These are phyloP conservation scores for Coemansia sp. DNA, from an alignment of 192 early-diverging fungal genomes.

Conservation along the genomic window DNA sequence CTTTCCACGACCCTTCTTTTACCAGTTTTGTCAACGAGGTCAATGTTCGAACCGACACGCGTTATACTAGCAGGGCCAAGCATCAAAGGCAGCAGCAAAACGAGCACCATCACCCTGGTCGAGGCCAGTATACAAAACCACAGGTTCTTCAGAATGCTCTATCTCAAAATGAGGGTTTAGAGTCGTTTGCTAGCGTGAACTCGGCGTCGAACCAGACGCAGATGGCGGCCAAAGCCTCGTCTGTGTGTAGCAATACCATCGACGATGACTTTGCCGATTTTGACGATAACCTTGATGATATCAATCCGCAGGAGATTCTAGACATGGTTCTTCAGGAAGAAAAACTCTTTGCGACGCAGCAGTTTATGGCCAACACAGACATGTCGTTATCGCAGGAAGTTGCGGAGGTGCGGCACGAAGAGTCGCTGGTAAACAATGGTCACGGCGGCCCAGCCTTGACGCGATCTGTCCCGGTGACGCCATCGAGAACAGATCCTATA, in stretches of 20 bases:
- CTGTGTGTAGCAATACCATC: conserved; percentile 8
- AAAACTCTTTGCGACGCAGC: conserved; percentile 44
- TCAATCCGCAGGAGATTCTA: conserved; percentile 47
- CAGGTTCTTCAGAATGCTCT: neutral
- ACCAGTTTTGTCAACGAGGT: conserved; percentile 25
- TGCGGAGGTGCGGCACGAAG: conserved; percentile 14
- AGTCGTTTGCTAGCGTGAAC: neutral
- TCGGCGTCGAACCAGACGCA: neutral
- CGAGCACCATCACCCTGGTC: neutral
- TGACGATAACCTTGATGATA: conserved; percentile 10
- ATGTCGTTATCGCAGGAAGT: conserved; percentile 38
- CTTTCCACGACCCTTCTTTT: conserved; percentile 38
- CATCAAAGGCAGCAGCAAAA: conserved; percentile 12
- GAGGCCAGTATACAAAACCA: neutral
- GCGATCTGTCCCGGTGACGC: conserved; percentile 40
- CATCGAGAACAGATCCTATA: conserved; percentile 7
- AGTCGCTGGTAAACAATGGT: neutral
- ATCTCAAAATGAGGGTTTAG: neutral
- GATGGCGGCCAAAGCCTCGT: conserved; percentile 1
- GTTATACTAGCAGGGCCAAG: neutral
- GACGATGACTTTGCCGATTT: conserved; percentile 16
- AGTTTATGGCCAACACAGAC: conserved; percentile 17
- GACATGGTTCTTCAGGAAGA: conserved; percentile 48
- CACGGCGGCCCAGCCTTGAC: conserved; percentile 3
- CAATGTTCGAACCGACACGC: neutral